Conservation (phyloP, 2,329 filamentous ascomycete species). For the Ophiostoma montium region DNA sequence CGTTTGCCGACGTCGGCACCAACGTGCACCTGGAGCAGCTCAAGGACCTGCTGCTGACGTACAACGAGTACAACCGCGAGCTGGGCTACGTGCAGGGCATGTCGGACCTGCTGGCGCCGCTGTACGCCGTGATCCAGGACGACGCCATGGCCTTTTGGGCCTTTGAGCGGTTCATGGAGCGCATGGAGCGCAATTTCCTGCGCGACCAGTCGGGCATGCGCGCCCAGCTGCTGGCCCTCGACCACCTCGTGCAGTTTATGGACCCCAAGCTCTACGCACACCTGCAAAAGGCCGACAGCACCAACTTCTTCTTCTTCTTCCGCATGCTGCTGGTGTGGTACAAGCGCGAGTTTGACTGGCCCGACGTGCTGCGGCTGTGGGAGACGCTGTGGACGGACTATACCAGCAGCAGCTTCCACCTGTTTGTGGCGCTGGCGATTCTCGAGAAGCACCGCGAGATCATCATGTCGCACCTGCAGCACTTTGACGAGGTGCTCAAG, state of each 20-base stretch:
- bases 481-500: slow-evolving; percentile 95
- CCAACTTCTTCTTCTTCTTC: slow-evolving; percentile 99
- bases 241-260: slow-evolving; percentile 93
- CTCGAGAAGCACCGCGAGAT: slow-evolving; percentile 92
- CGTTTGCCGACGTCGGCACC: slow-evolving; percentile 82
- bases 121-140: slow-evolving; percentile 95
- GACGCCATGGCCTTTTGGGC: slow-evolving; percentile 95
- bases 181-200: slow-evolving; percentile 95
- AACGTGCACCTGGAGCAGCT: slow-evolving; percentile 97
- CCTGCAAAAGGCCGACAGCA: slow-evolving; percentile 78
- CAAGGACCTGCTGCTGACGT: slow-evolving; percentile 97
- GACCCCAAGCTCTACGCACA: slow-evolving; percentile 90
- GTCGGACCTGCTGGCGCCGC: slow-evolving; percentile 89
- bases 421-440: slow-evolving; percentile 88
- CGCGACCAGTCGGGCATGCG: slow-evolving; percentile 96
- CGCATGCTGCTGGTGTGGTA: slow-evolving; percentile 98
- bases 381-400: slow-evolving; percentile 92
- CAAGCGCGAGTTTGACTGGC: slow-evolving; percentile 90
- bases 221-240: slow-evolving; percentile 73
- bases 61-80: slow-evolving; percentile 94
- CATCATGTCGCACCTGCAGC: slow-evolving; percentile 85
- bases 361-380: slow-evolving; percentile 77
- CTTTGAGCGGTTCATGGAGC: slow-evolving; percentile 90
- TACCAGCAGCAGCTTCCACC: slow-evolving; percentile 74
- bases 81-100: slow-evolving; percentile 97